Conservation (phyloP, 2,329 filamentous ascomycete genomes). For the Cyanodermella asteris region DNA sequence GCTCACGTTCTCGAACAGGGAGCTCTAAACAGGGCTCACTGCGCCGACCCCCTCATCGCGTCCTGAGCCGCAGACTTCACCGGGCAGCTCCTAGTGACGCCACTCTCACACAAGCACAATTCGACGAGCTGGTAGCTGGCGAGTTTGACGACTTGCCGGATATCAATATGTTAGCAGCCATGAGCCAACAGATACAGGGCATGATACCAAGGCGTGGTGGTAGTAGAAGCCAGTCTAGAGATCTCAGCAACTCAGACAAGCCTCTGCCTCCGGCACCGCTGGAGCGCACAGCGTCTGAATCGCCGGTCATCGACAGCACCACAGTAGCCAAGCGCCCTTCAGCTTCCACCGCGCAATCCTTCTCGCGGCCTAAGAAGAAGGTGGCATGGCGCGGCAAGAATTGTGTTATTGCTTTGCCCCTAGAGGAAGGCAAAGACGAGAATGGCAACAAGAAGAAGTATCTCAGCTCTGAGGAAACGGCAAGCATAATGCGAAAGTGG, state of each 20-base stretch:
- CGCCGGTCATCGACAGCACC: conserved; percentile 6
- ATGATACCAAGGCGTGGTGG: no score
- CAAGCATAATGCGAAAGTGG: conserved; percentile 18
- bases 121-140: no score
- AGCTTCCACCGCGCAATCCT: conserved; percentile 14
- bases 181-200: no score
- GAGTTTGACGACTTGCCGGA: no score
- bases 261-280: conserved; percentile 18
- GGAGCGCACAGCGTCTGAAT: conserved; percentile 10
- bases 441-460: conserved; percentile 16
- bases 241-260: conserved; percentile 22
- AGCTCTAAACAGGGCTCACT: no score
- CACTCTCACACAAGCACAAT: no score
- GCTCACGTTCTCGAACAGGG: no score
- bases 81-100: no score
- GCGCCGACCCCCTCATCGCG: no score
- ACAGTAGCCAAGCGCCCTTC: conserved; percentile 22
- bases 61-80: no score
- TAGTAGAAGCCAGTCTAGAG: no score
- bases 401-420: conserved; percentile 47
- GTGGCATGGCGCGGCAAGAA: conserved; percentile 55
- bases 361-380: conserved; percentile 38
- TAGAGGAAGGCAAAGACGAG: conserved; percentile 42
- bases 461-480: conserved; percentile 18
- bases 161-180: no score